Base-by-base conservation (phyloP, 1,139 yeast genomes). In the Suhomyces chickasaworum region DNA sequence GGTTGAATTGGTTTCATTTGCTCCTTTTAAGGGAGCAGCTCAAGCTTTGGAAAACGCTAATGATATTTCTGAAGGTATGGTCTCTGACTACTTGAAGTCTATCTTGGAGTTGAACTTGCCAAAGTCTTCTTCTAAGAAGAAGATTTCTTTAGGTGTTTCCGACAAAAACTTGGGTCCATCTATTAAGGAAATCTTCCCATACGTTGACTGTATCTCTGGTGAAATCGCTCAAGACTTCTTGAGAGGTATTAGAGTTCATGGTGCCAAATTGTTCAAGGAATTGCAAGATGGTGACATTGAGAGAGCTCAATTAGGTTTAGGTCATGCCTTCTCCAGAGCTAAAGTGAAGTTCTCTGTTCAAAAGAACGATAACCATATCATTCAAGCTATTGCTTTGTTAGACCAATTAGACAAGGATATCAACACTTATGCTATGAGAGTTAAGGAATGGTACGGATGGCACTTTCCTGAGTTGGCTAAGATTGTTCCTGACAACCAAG, bases 381-480 rank as follows among this genome's bases (percentile, higher is more conserved):
- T 93, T 65, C 99, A 95, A 77, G 97, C 99, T 46, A 93, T 93
- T 75, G 98, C 99, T 39, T 77, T 93, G 56, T 82, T 93, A 60
- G 99, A 93, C 68, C 97, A 95, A 69, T 83, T 93, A 59, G 99
- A 93, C 74, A 93, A 93, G 76, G 99, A 93, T 66, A 84, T 93
- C 68, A 93, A 93, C 75, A 93, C 98, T 49, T 93, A 88, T 71
- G 93, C 98, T 53, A 93, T 93, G 99, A 86, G 99, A 78, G 91
- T 89, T 65, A 93, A 93, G 80, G 99, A 93, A 76, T 93, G 99
- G 99, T 93, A 93, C 73, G 98, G 98, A 58, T 93, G 99, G 99
- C 99, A 93, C 71, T 93, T 93, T 84, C 99, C 99, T 23, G 99
- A 93, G 76, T 83, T 93, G 77, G 96, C 97, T 60, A 90, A 89